These are phyloP conservation scores for Pilatotrama ljubarskyi DNA, from an alignment of 768 basidiomycete species.

Conservation along the genomic window DNA sequence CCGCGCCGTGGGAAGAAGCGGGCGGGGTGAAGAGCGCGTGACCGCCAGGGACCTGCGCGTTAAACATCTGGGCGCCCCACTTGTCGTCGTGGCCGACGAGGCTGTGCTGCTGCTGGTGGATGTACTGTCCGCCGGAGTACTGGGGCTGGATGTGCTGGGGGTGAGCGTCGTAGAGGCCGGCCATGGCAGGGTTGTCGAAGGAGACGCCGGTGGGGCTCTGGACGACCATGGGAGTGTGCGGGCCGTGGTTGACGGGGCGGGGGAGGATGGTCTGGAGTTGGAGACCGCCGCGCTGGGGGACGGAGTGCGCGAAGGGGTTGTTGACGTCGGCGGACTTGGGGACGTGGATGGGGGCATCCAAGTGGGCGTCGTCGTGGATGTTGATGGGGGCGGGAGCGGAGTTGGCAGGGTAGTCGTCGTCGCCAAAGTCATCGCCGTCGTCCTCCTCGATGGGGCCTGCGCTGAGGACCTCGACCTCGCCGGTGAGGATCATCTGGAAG, in stretches of 20 bases:
- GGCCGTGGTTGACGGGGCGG: slow-evolving; percentile 21
- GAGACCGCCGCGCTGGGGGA: slow-evolving; percentile 22
- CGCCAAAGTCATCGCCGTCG: slow-evolving; percentile 51
- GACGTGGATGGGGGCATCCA: slow-evolving; percentile 33
- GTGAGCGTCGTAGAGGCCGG: slow-evolving; percentile 43
- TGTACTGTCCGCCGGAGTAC: slow-evolving; percentile 27
- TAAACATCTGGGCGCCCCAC: slow-evolving; percentile 28
- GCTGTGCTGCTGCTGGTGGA: slow-evolving; percentile 17
- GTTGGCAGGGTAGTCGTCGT: slow-evolving; percentile 37
- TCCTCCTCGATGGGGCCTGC: slow-evolving; percentile 51
- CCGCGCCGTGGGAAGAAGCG: slow-evolving; percentile 39
- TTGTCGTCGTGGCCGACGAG: slow-evolving; percentile 34
- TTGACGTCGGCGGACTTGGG: slow-evolving; percentile 34
- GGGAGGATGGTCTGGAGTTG: slow-evolving; percentile 38
- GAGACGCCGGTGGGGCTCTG: slow-evolving; percentile 43
- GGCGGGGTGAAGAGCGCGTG: slow-evolving; percentile 45
- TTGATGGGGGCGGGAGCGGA: slow-evolving; percentile 24
- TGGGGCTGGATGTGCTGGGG: slow-evolving; percentile 30
- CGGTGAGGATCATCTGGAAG: slow-evolving; percentile 67
- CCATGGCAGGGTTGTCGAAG: slow-evolving; percentile 55
- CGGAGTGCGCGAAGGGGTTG: slow-evolving; percentile 40
- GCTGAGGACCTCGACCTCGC: slow-evolving; percentile 67
- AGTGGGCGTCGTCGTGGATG: slow-evolving; percentile 24
- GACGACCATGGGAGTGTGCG: slow-evolving; percentile 46
- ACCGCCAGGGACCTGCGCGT: slow-evolving; percentile 29